Evolutionary conservation across 2,329 filamentous ascomycete genomes (phyloP).

Genomic region (Exophiala dermatitidis): DNA sequence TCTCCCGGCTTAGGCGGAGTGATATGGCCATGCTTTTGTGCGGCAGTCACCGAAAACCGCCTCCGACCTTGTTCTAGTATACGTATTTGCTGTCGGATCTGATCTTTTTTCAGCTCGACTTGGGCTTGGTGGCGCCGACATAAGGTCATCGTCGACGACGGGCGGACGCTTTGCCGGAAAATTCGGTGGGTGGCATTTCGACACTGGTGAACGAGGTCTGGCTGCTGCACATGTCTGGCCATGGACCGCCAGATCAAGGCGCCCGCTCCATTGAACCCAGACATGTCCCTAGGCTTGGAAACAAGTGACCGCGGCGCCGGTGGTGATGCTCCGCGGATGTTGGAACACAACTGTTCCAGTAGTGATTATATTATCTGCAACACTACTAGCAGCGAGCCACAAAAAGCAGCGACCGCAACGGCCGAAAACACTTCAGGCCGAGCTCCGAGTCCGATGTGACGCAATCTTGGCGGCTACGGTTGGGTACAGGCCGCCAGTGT

Average conservation of each 20-base stretch:
- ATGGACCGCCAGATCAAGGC: conserved; percentile 1
- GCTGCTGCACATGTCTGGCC: background rate
- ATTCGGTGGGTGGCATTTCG: conserved; percentile 1
- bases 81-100: conserved; percentile 22
- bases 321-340: background rate
- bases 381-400: background rate
- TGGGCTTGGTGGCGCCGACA: conserved; percentile 22
- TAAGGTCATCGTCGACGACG: conserved; percentile 3
- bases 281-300: conserved; percentile 2
- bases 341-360: background rate
- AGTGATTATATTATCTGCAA: background rate
- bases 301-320: background rate
- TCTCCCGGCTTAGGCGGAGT: conserved; percentile 80
- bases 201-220: background rate
- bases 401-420: background rate
- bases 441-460: background rate
- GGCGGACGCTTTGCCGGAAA: conserved; percentile 3
- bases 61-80: conserved; percentile 34
- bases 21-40: conserved; percentile 66
- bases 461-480: background rate
- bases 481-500: background rate
- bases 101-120: conserved; percentile 18
- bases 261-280: conserved; percentile 5
- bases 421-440: background rate
- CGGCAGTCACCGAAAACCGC: conserved; percentile 59